phyloP scores from a whole-genome alignment of 2,329 filamentous ascomycete genomes.

The Knoxdaviesia capensis region DNA sequence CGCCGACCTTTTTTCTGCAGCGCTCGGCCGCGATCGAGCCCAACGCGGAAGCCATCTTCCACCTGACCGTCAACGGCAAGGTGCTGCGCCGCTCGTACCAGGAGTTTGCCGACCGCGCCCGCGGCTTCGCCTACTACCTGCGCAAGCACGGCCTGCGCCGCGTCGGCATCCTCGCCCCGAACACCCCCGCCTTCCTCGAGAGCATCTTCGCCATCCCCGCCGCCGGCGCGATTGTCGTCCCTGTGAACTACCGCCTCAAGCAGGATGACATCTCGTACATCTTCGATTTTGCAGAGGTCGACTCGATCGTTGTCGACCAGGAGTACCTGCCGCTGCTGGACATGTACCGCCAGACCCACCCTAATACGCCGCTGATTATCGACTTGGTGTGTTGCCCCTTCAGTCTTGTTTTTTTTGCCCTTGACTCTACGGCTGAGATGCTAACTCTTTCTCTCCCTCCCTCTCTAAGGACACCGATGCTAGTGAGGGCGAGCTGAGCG shows the following conservation, averaged over 20 bases:
- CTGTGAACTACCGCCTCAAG: constrained; percentile 45
- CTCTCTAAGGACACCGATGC: constrained; percentile 50
- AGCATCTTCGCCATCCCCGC: constrained; percentile 73
- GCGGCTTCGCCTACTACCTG: constrained; percentile 76
- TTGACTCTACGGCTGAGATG: background rate
- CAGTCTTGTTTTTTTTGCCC: background rate
- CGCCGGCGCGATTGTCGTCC: constrained; percentile 59
- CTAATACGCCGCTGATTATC: constrained; percentile 49
- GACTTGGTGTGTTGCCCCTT: constrained; percentile 30
- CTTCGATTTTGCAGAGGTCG: constrained; percentile 69
- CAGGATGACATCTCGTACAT: constrained; percentile 79
- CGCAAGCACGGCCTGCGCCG: constrained; percentile 51
- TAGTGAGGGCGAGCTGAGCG: constrained; percentile 50
- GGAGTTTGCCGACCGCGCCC: constrained; percentile 67
- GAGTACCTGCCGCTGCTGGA: constrained; percentile 59
- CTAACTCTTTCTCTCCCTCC: background rate
- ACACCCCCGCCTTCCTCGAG: constrained; percentile 89
- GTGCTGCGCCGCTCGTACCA: constrained; percentile 58
- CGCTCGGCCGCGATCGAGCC: constrained; percentile 80
- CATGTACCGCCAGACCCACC: constrained; percentile 38
- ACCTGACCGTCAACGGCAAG: constrained; percentile 60
- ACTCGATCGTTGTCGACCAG: constrained; percentile 67
- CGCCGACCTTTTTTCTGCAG: constrained; percentile 71
- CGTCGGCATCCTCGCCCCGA: constrained; percentile 74
- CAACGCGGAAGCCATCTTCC: constrained; percentile 64